A percentile compares a stretch with the other conserved stretches of the same genome.
Conservation (phyloP, 805 yeast species). For the Hanseniaspora thailandica region DNA sequence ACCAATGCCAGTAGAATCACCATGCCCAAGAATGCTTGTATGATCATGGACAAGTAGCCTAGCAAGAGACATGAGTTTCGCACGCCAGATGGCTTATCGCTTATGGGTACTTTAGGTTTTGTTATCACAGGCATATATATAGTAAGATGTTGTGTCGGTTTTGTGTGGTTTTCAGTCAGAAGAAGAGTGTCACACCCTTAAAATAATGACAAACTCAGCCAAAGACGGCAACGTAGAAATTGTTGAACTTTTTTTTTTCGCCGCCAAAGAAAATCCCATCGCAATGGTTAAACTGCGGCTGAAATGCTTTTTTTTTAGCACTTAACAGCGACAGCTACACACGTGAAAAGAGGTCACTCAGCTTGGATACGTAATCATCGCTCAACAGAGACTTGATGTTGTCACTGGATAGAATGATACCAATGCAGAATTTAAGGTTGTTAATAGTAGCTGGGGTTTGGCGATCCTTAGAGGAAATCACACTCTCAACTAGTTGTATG, state of each 20-base stretch:
- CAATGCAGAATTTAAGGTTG: conserved; percentile 26
- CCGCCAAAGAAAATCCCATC: not conserved
- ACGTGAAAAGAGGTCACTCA: conserved; percentile 20
- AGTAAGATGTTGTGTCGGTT: not conserved
- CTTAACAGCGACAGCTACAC: conserved; percentile 21
- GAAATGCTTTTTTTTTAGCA: too few relatives aligned
- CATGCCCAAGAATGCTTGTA: conserved; percentile 67
- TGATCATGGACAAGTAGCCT: conserved; percentile 75
- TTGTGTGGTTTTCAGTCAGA: not conserved
- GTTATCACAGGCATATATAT: conserved; percentile 8
- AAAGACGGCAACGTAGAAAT: too few relatives aligned
- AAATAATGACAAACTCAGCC: not conserved
- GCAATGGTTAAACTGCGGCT: too few relatives aligned
- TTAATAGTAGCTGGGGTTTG: conserved; percentile 18
- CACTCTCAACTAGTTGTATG: not conserved
- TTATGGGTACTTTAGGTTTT: conserved; percentile 7
- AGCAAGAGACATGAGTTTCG: conserved; percentile 43
- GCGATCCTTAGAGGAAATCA: not conserved
- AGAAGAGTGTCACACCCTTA: not conserved
- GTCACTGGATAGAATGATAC: conserved; percentile 22
- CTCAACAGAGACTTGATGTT: conserved; percentile 15
- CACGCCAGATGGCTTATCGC: not conserved
- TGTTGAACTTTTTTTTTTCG: conserved; percentile 2
- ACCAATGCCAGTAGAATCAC: conserved; percentile 64
- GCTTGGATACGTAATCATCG: not conserved